Evolutionary conservation across 495 filamentous ascomycete genomes (phyloP).

Genomic region (Elasticomyces elasticus): DNA sequence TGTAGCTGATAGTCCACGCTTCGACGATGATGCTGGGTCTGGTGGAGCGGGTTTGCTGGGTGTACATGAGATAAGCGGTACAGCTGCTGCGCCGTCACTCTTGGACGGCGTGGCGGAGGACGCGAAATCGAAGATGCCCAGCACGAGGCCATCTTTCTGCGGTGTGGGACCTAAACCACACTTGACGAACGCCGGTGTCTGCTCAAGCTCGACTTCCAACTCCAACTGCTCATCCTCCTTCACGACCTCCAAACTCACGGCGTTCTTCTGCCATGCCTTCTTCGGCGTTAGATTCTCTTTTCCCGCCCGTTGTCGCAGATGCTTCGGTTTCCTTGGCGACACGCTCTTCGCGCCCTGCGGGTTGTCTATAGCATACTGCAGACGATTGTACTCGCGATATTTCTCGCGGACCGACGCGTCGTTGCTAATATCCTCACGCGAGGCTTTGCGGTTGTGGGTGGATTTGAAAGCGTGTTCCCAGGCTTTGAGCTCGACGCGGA

Average conservation of each 20-base stretch:
- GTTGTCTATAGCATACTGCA: conserved; percentile 35
- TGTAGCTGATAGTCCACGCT: conserved; percentile 42
- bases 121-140: conserved; percentile 87
- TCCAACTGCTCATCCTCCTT: conserved; percentile 6
- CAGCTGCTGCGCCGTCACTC: neutral
- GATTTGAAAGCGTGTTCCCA: conserved; percentile 75
- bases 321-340: neutral
- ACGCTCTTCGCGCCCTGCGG: neutral
- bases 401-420: conserved; percentile 70
- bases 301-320: neutral
- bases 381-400: conserved; percentile 79
- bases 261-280: neutral
- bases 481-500: conserved; percentile 55
- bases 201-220: conserved; percentile 14
- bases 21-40: conserved; percentile 4
- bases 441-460: conserved; percentile 66
- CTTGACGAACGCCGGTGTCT: conserved; percentile 15
- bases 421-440: conserved; percentile 77
- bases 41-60: conserved; percentile 25
- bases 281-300: conserved; percentile 1
- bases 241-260: neutral
- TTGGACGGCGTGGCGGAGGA: conserved; percentile 34
- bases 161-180: conserved; percentile 68
- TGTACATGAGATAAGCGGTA: conserved; percentile 1
- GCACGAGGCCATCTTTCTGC: conserved; percentile 73